Evolutionary conservation across 2,329 filamentous ascomycete species (phyloP).

Genomic region (Claviceps citrina): DNA sequence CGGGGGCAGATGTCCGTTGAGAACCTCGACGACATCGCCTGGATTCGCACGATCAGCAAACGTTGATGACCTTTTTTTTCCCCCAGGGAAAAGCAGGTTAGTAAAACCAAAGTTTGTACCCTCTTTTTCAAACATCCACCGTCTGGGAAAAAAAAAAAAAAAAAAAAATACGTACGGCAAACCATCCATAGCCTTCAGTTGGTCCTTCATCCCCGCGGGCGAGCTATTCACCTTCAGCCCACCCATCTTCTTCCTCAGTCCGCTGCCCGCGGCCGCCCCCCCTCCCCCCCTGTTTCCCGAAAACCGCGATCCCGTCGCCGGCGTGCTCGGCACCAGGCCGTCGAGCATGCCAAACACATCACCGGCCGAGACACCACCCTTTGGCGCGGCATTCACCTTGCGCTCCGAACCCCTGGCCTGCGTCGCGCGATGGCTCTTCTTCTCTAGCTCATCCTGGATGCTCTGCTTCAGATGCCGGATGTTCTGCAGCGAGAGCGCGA

Average conservation of each 20-base stretch:
- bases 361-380: constrained; percentile 39
- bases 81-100: not conserved
- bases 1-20: constrained; percentile 59
- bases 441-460: constrained; percentile 70
- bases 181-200: constrained; percentile 18
- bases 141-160: no score
- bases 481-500: constrained; percentile 46
- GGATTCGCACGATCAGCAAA: constrained; percentile 67
- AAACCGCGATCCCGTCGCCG: constrained; percentile 28
- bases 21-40: constrained; percentile 66
- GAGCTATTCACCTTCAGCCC: constrained; percentile 18
- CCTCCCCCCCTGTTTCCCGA: constrained; percentile 21
- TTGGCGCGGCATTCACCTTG: constrained; percentile 45
- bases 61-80: constrained; percentile 13
- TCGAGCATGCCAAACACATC: constrained; percentile 81
- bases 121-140: no score
- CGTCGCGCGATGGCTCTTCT: constrained; percentile 52
- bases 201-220: constrained; percentile 19
- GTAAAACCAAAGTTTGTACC: no score
- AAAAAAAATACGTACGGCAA: constrained; percentile 14
- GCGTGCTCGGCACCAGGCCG: constrained; percentile 51
- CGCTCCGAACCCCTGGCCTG: constrained; percentile 50
- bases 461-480: constrained; percentile 71
- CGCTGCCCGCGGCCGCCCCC: constrained; percentile 18
- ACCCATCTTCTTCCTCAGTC: constrained; percentile 19